Percentiles rank a stretch among this genome's conserved stretches.
Evolutionary conservation across 1,284 basidiomycete genomes (phyloP).

Genomic region (Ceraceosorus guamensis): DNA sequence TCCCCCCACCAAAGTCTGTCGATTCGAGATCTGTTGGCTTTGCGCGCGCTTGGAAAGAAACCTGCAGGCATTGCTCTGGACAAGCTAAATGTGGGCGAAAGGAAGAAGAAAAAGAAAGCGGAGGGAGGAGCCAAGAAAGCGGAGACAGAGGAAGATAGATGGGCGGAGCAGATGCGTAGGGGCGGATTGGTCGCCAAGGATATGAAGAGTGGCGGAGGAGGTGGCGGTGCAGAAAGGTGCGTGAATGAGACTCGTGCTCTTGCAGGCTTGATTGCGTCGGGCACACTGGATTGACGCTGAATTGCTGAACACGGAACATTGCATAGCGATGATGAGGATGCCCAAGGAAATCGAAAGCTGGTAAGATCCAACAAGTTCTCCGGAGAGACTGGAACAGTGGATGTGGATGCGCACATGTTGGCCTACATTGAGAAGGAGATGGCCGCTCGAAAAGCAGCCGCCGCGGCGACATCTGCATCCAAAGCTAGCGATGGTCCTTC

Average conservation of each 20-base stretch:
- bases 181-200: conserved; percentile 18
- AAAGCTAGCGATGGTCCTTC: background rate
- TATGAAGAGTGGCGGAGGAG: conserved; percentile 1
- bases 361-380: conserved; percentile 89
- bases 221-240: conserved; percentile 54
- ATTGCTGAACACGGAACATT: background rate
- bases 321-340: conserved; percentile 4
- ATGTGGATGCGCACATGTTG: conserved; percentile 99
- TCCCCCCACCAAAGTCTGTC: conserved; percentile 10
- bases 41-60: conserved; percentile 65
- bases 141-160: conserved; percentile 12
- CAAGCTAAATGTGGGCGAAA: conserved; percentile 75
- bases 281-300: background rate
- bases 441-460: conserved; percentile 30
- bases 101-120: conserved; percentile 57
- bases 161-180: conserved; percentile 19
- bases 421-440: conserved; percentile 92
- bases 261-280: background rate
- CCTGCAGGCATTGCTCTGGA: conserved; percentile 77
- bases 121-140: conserved; percentile 12
- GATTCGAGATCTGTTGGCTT: conserved; percentile 73
- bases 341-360: conserved; percentile 43
- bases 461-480: background rate
- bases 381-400: conserved; percentile 85
- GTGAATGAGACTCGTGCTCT: conserved; percentile 34